Evolutionary conservation across 2,329 filamentous ascomycete species (phyloP), one percentile per base, ranked within the genome.

Genomic region (Ceratocystis alfenasii): DNA sequence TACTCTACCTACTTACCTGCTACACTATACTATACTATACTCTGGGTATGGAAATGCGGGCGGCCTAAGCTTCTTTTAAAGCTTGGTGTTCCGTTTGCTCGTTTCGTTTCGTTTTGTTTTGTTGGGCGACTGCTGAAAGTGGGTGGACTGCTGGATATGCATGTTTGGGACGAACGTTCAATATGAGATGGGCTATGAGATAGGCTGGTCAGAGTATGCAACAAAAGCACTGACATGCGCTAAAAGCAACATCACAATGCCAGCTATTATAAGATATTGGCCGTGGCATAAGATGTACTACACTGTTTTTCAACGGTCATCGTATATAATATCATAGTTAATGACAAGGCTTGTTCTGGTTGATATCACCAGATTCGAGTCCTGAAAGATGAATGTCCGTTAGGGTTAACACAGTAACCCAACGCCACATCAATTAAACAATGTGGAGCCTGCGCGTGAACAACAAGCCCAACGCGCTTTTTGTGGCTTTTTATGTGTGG

Each of bases 381-480:
- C 36, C 3, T 5, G 10, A 2, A 41, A 1, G 36, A 41, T 41
- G 36, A 15, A 4, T 1, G 3, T 3, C 36, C 0, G 1, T 41
- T 41, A 41, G 36, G 36, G 36, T 41, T 41, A 41, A 5, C 4
- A 0, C 0, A 10, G 33, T 36, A 36, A 41, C 36, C 36, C 36
- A 41, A 5, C 63, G 63, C 63, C 63, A 65, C 63, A 59, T 57
- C 48, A 65, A 41, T 65, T 65, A 59, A 65, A 59, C 33, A 41
- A 28, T 15, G 48, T 65, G 63, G 63, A 33, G 48, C 28, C 15
- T 25, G 25, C 63, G 50, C 63, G 63, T 33, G 12, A 48, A 15
- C 36, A 3, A 3, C 28, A 17, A 22, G 12, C 17, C n/a, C 60
- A 28, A 25, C 36, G 17, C 44, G 41, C 8, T 33, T 62, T 48